phyloP scores from a whole-genome alignment of 495 filamentous ascomycete genomes.

The Pyrenula aspistea region DNA sequence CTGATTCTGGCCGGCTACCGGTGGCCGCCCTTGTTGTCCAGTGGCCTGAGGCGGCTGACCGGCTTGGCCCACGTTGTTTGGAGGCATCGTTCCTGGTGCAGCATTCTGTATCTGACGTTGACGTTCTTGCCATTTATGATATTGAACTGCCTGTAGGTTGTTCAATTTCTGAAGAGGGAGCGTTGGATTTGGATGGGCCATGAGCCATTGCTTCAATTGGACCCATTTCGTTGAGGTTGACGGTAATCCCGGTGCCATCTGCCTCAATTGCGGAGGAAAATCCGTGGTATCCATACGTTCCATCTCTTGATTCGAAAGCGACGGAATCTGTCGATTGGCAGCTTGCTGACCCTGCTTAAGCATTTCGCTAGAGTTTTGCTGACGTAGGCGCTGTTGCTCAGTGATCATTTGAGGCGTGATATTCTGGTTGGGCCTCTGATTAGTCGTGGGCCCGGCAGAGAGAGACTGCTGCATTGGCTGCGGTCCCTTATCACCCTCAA shows the following conservation, averaged over 20 bases:
- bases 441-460: constrained; percentile 19
- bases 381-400: constrained; percentile 22
- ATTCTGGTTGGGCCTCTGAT: neutral
- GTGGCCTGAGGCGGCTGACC: constrained; percentile 34
- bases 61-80: constrained; percentile 25
- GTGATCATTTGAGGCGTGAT: neutral
- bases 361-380: constrained; percentile 26
- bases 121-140: constrained; percentile 20
- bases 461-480: constrained; percentile 19
- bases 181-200: constrained; percentile 28
- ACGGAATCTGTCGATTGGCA: neutral
- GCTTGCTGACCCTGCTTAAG: neutral
- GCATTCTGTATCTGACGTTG: constrained; percentile 7
- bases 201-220: constrained; percentile 53
- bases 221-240: constrained; percentile 58
- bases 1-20: constrained; percentile 32
- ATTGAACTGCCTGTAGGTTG: constrained; percentile 36
- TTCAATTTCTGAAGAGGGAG: neutral
- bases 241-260: constrained; percentile 32
- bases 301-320: neutral
- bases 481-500: constrained; percentile 14
- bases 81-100: neutral
- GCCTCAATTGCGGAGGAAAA: constrained; percentile 21
- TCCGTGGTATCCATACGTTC: constrained; percentile 34
- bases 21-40: constrained; percentile 20